These are phyloP conservation scores for Ambrosiella cleistominuta DNA, from an alignment of 2,329 filamentous ascomycete species.

Conservation along the genomic window DNA sequence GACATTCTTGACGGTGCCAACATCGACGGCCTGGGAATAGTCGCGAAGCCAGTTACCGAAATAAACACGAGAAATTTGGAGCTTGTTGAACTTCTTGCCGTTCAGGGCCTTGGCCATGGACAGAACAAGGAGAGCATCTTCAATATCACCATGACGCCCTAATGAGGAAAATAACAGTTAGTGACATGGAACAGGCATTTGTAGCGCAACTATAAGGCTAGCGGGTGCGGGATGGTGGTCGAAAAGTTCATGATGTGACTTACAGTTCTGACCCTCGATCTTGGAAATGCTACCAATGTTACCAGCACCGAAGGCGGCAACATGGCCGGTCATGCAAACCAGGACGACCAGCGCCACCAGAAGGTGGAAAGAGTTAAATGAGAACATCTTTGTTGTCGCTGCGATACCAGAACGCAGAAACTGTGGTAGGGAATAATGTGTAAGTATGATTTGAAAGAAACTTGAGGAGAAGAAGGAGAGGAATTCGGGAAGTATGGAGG, in stretches of 20 bases:
- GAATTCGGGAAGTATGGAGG: background rate
- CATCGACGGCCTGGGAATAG: slow-evolving; percentile 87
- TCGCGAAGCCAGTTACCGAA: slow-evolving; percentile 93
- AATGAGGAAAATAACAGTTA: background rate
- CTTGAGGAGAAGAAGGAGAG: slow-evolving; percentile 10
- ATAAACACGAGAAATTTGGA: slow-evolving; percentile 77
- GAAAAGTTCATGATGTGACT: slow-evolving; percentile 17
- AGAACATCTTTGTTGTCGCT: slow-evolving; percentile 25
- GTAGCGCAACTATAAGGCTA: no score
- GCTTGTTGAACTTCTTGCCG: slow-evolving; percentile 70
- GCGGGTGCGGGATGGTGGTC: no score
- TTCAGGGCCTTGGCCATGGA: slow-evolving; percentile 35
- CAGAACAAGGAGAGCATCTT: slow-evolving; percentile 69
- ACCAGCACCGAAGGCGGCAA: slow-evolving; percentile 68
- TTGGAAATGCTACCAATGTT: slow-evolving; percentile 71
- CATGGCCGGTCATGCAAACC: slow-evolving; percentile 48
- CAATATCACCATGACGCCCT: slow-evolving; percentile 82
- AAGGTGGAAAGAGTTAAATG: slow-evolving; percentile 30
- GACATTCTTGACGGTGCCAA: slow-evolving; percentile 80
- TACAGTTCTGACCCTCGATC: slow-evolving; percentile 70
- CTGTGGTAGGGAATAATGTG: slow-evolving; percentile 13
- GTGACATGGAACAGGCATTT: no score
- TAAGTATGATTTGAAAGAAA: slow-evolving; percentile 12
- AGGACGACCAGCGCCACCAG: slow-evolving; percentile 42
- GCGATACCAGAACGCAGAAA: slow-evolving; percentile 11